Evolutionary conservation across 108 stramenopile genomes (phyloP).

Genomic region (Mediolabrus comicus): DNA sequence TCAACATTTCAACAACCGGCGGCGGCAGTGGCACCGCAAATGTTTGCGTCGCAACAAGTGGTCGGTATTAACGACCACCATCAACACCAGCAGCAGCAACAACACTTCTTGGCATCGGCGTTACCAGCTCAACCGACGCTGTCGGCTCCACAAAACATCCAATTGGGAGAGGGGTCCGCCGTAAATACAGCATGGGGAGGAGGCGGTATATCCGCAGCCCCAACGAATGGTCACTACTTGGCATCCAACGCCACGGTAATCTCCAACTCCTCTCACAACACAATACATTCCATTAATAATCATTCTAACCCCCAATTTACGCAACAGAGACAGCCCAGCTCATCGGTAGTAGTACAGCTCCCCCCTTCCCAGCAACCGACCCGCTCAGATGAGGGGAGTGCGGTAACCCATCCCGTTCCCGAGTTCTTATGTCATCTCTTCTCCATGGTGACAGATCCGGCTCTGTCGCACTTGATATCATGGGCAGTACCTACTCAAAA

Average conservation of each 20-base stretch:
- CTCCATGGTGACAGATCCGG: conserved; percentile 42
- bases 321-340: not conserved
- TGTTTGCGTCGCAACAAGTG: too few species aligned
- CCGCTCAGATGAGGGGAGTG: not conserved
- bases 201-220: not conserved
- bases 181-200: too few species aligned
- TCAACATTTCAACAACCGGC: too few species aligned
- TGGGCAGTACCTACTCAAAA: conserved; percentile 34
- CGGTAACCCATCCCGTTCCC: conserved; percentile 38
- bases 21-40: too few species aligned
- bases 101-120: too few species aligned
- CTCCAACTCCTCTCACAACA: not conserved
- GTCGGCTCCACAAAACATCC: too few species aligned
- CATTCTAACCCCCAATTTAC: not conserved
- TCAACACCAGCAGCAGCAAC: too few species aligned
- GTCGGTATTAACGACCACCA: too few species aligned
- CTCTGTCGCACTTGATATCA: conserved; percentile 23
- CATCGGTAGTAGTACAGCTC: conserved; percentile 12
- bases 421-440: conserved; percentile 58
- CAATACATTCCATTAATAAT: not conserved
- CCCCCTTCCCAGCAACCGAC: conserved; percentile 2
- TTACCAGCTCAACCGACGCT: too few species aligned
- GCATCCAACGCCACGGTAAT: not conserved
- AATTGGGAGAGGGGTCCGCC: too few species aligned
- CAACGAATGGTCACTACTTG: not conserved